Evolutionary conservation across 495 filamentous ascomycete genomes (phyloP).

Genomic region (Articulospora tetracladia): DNA sequence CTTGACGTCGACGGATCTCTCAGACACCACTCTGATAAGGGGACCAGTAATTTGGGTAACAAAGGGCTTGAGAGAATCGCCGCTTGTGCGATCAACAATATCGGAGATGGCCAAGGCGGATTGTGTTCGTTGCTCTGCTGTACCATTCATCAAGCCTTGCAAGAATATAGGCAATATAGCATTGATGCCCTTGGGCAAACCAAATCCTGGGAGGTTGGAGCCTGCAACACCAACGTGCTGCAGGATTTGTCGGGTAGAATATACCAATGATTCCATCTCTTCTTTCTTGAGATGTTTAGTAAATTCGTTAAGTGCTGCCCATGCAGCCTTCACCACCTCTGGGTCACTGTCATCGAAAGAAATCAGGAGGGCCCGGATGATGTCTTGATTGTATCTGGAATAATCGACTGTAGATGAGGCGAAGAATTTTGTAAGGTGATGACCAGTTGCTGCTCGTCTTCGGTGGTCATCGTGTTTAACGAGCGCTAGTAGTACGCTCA

Average conservation of each 20-base stretch:
- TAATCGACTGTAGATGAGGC: constrained; percentile 75
- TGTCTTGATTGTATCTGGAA: constrained; percentile 89
- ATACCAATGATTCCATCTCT: constrained; percentile 94
- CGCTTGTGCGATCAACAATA: constrained; percentile 84
- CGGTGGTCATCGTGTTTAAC: constrained; percentile 90
- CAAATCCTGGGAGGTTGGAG: constrained; percentile 80
- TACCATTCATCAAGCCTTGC: constrained; percentile 95
- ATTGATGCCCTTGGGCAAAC: constrained; percentile 94
- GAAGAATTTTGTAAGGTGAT: constrained; percentile 88
- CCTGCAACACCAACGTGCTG: constrained; percentile 86
- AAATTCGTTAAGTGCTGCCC: constrained; percentile 83
- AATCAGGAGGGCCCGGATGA: constrained; percentile 82
- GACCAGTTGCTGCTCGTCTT: constrained; percentile 70
- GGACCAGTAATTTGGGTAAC: constrained; percentile 98
- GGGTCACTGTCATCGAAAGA: constrained; percentile 85
- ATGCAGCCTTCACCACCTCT: constrained; percentile 87
- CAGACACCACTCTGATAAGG: constrained; percentile 93
- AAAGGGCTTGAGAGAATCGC: constrained; percentile 82
- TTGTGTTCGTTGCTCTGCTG: constrained; percentile 83
- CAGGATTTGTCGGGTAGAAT: constrained; percentile 78
- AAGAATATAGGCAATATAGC: constrained; percentile 95
- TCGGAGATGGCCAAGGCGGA: constrained; percentile 92
- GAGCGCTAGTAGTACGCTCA: constrained; percentile 85
- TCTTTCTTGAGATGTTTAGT: constrained; percentile 90
- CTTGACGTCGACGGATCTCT: constrained; percentile 92